phyloP scores from a whole-genome alignment of 768 basidiomycete species.

The Boletus eberwhitei region DNA sequence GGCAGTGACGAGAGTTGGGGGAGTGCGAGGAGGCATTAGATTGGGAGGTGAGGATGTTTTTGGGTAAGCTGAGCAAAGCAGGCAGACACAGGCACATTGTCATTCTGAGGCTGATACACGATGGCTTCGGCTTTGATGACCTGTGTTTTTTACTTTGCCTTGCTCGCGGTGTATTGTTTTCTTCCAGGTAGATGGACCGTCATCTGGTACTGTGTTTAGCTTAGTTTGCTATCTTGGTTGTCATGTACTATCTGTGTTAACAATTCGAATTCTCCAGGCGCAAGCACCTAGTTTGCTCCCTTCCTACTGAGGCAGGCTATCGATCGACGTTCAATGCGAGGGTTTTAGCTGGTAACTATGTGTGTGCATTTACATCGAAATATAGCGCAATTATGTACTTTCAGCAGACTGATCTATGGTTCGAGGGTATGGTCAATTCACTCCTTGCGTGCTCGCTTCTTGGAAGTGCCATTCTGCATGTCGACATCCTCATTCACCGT shows the following conservation, averaged over 20 bases:
- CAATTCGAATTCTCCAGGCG: neutral
- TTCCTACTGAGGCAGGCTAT: no score
- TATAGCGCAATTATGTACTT: conserved; percentile 1
- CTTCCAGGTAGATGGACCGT: neutral
- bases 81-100: neutral
- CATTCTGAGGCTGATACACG: neutral
- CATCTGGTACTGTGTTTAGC: neutral
- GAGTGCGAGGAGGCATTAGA: conserved; percentile 19
- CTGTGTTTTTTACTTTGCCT: neutral
- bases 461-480: conserved; percentile 41
- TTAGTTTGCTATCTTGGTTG: neutral
- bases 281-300: neutral
- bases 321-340: neutral
- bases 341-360: neutral
- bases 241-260: neutral
- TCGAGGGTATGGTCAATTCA: conserved; percentile 20
- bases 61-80: neutral
- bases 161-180: neutral
- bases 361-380: neutral
- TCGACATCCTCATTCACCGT: conserved; percentile 25
- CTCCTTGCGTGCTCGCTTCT: conserved; percentile 59
- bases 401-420: neutral
- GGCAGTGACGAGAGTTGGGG: conserved; percentile 28
- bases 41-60: neutral
- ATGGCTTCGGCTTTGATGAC: neutral